phyloP scores from a whole-genome alignment of 1,284 basidiomycete genomes.

The Ceratorhiza oryzae-sativae region DNA sequence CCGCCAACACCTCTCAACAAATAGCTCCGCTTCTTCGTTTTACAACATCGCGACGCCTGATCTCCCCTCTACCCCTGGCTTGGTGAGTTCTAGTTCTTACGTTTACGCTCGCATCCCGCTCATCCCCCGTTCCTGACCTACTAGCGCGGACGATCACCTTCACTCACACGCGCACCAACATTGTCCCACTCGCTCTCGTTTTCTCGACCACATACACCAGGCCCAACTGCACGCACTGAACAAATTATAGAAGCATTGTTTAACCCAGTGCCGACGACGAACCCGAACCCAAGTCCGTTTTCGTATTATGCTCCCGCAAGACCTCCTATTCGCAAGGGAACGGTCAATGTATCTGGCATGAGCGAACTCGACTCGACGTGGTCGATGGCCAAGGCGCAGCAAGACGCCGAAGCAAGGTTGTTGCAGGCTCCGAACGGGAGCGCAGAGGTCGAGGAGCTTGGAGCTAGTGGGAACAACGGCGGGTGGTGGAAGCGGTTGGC shows the following conservation, averaged over 20 bases:
- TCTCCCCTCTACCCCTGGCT: constrained; percentile 7
- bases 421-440: constrained; percentile 1
- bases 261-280: constrained; percentile 58
- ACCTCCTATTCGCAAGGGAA: constrained; percentile 26
- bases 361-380: constrained; percentile 20
- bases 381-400: constrained; percentile 32
- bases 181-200: constrained; percentile 33
- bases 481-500: constrained; percentile 30
- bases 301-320: constrained; percentile 28
- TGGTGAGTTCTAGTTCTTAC: constrained; percentile 1
- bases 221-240: constrained; percentile 61
- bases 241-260: constrained; percentile 77
- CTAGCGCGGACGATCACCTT: constrained; percentile 32
- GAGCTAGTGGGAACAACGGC: not conserved
- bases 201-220: constrained; percentile 45
- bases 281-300: constrained; percentile 32
- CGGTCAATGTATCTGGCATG: not conserved
- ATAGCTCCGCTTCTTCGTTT: constrained; percentile 20
- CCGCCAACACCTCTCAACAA: constrained; percentile 12
- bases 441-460: not conserved
- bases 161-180: constrained; percentile 21
- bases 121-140: not conserved
- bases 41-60: constrained; percentile 14
- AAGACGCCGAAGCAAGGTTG: constrained; percentile 22
- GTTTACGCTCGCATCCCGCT: not conserved